Base-by-base conservation (phyloP, 108 stramenopile genomes). In the Mediolabrus comicus region DNA sequence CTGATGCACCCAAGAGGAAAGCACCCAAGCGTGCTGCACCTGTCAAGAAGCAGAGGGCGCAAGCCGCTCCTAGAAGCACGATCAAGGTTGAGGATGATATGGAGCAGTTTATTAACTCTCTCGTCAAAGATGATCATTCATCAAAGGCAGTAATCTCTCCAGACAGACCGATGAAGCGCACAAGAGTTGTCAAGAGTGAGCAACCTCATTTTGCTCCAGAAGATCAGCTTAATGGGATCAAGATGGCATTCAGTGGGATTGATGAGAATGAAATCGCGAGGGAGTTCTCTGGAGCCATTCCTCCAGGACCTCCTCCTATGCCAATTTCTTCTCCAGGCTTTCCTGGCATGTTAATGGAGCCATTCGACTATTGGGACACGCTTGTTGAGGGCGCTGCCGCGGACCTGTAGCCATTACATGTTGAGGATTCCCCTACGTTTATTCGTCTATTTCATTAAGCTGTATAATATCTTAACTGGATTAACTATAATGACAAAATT, bases 341-440 rank as follows among this genome's bases (percentile, higher is more conserved):
- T 57, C 56, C 56, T 12, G 56, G 56, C 30, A 30, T 30, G 2
- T n/a, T 33, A 17, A 33, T 57, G 56, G 56, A 33, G 43, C 61
- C 66, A 34, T 75, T 77, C 55, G 76, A 77, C 53, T 77, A 70
- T 39, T 77, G 76, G 76, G 76, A 77, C 61, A 69, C 57, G 0
- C 69, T 77, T 36, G 68, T 77, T 24, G 76, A 70, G 19, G 56
- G 56, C n/a, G 24, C 56, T 30, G 32, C 56, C 17, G 28, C 24
- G 24, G 19, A 14, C 14, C 55, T 22, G 56, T 32, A 33, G 3
- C 17, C 55, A 28, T 28, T 6, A 29, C 7, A 29, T 56, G 39
- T 41, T 41, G 39, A 14, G 39, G 14, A 12, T 41, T 41, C 39
- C 11, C 39, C 14, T 41, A 41, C 39, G 12, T 12, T 12, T 41